These are phyloP conservation scores for Haplographium delicatum DNA, from an alignment of 495 filamentous ascomycete species.

Conservation along the genomic window DNA sequence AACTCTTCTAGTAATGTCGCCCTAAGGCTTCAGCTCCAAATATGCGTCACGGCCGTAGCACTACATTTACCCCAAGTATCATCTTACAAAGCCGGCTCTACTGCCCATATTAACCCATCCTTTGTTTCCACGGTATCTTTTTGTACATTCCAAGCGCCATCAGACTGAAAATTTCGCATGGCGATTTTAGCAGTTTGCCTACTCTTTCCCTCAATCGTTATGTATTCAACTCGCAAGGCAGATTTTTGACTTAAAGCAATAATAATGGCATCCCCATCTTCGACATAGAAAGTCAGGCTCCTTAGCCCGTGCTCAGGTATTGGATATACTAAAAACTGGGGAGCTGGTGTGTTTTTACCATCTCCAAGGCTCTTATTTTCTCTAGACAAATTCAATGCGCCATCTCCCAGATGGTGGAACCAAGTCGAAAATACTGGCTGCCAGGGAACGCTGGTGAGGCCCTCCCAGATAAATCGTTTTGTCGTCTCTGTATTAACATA, in stretches of 20 bases:
- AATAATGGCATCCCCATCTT: slow-evolving; percentile 14
- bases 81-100: too few relatives aligned
- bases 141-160: neutral
- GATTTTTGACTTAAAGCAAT: neutral
- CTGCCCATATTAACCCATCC: too few relatives aligned
- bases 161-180: neutral
- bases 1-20: too few relatives aligned
- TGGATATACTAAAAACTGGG: neutral
- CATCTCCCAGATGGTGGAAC: neutral
- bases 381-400: neutral
- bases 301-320: too few relatives aligned
- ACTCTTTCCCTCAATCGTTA: slow-evolving; percentile 19
- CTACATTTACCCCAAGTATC: too few relatives aligned
- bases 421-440: neutral
- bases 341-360: neutral
- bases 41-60: too few relatives aligned
- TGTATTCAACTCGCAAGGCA: slow-evolving; percentile 11
- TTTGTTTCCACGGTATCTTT: too few relatives aligned
- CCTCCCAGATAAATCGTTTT: slow-evolving; percentile 21
- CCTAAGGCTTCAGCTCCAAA: too few relatives aligned
- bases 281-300: slow-evolving; percentile 3
- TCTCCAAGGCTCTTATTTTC: neutral
- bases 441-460: slow-evolving; percentile 4
- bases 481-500: neutral
- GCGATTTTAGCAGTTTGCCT: slow-evolving; percentile 11